Conservation (phyloP, 257 asterid genomes). For the Striga asiatica region DNA sequence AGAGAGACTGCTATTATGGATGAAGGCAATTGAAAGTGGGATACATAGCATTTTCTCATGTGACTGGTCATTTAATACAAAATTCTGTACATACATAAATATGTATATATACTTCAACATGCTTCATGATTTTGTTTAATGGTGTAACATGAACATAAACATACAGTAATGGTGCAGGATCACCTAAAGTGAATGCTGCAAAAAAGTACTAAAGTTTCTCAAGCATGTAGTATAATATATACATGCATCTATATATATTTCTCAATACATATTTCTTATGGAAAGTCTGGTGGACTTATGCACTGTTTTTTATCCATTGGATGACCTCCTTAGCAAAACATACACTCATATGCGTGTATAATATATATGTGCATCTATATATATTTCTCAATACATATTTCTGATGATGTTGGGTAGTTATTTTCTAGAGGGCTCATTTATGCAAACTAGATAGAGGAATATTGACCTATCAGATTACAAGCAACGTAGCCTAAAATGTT, state of each 20-base stretch:
- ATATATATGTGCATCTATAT: background rate
- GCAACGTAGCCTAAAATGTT: background rate
- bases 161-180: background rate
- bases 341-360: too few species aligned
- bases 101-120: too few species aligned
- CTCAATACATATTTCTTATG: background rate
- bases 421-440: background rate
- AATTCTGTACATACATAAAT: too few species aligned
- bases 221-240: background rate
- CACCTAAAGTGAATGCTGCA: background rate
- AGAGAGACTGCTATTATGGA: background rate
- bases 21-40: background rate
- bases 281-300: background rate
- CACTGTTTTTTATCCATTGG: background rate
- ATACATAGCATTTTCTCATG: constrained; percentile 5
- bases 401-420: background rate
- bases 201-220: background rate
- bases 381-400: background rate
- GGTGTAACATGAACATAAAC: background rate
- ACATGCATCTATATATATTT: background rate
- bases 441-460: background rate
- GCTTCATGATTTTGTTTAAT: background rate
- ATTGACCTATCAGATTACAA: too few species aligned
- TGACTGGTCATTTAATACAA: background rate
- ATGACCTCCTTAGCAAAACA: background rate